phyloP scores from a whole-genome alignment of 2,329 filamentous ascomycete genomes.

The Cladosporium sp. region DNA sequence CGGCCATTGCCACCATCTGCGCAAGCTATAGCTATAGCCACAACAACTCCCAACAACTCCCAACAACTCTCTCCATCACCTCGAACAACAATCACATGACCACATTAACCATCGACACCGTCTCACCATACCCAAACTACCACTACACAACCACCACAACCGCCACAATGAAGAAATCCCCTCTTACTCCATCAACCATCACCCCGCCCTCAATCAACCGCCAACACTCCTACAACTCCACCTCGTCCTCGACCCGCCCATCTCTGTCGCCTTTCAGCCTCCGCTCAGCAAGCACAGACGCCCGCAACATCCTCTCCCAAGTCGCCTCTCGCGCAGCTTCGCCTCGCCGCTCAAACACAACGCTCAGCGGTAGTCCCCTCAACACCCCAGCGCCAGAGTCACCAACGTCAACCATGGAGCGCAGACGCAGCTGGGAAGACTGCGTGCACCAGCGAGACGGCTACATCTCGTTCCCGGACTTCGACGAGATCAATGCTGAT shows the following conservation, averaged over 20 bases:
- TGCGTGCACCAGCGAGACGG: constrained; percentile 33
- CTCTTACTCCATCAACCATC: constrained; percentile 30
- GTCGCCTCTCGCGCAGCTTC: constrained; percentile 29
- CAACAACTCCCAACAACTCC: background rate
- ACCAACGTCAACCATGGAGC: constrained; percentile 11
- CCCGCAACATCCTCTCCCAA: constrained; percentile 22
- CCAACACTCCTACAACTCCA: constrained; percentile 31
- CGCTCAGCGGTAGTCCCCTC: background rate
- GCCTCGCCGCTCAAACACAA: constrained; percentile 24
- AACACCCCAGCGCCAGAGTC: constrained; percentile 9
- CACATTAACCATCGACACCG: background rate
- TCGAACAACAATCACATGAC: background rate
- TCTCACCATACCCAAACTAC: background rate
- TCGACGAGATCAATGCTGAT: constrained; percentile 31
- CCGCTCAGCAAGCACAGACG: constrained; percentile 9
- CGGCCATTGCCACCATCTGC: background rate
- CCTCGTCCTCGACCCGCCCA: constrained; percentile 12
- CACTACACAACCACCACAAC: background rate
- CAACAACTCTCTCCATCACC: background rate
- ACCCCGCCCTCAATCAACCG: constrained; percentile 33
- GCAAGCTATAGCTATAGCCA: background rate
- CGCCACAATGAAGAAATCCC: constrained; percentile 25
- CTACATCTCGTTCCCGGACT: constrained; percentile 38
- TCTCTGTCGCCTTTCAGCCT: constrained; percentile 21
- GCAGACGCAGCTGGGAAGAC: constrained; percentile 31